These are phyloP conservation scores for Zhuliangozyma parablackwelliae DNA, from an alignment of 1,139 yeast genomes.

Conservation along the genomic window DNA sequence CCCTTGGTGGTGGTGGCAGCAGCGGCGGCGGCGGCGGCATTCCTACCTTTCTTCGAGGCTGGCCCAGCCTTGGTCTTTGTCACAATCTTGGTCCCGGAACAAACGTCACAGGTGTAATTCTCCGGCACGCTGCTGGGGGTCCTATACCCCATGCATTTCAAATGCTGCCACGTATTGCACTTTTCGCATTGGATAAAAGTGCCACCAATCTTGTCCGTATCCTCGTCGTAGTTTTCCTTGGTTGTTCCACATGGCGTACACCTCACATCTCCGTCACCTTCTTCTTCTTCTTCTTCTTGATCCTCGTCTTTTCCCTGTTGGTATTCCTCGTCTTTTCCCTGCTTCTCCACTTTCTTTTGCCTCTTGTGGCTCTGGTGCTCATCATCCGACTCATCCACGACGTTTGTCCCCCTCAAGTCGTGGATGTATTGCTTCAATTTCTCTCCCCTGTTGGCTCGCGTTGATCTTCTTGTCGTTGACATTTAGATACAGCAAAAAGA, in stretches of 20 bases:
- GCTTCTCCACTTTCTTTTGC: neutral
- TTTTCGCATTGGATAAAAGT: constrained; percentile 76
- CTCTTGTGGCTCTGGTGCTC: neutral
- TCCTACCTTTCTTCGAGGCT: constrained; percentile 1
- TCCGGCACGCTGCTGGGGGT: constrained; percentile 25
- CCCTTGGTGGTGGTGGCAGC: neutral
- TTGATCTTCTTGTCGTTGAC: neutral
- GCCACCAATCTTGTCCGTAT: constrained; percentile 56
- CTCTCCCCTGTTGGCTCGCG: constrained; percentile 2
- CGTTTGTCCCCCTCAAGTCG: neutral
- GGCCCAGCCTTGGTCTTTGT: neutral
- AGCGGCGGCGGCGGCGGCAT: constrained; percentile 1
- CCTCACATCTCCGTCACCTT: no score
- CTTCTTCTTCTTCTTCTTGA: no score
- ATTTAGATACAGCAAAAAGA: no score
- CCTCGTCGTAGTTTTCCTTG: constrained; percentile 60
- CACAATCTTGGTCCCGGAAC: constrained; percentile 12
- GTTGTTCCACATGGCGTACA: constrained; percentile 65
- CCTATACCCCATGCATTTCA: constrained; percentile 59
- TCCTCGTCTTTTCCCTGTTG: constrained; percentile 27
- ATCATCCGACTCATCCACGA: neutral
- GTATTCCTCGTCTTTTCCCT: constrained; percentile 7
- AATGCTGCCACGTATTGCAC: constrained; percentile 85
- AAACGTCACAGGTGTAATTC: constrained; percentile 29
- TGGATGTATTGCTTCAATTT: neutral